phyloP scores from a whole-genome alignment of 2,329 filamentous ascomycete species.

The Nigrospora osmanthi region DNA sequence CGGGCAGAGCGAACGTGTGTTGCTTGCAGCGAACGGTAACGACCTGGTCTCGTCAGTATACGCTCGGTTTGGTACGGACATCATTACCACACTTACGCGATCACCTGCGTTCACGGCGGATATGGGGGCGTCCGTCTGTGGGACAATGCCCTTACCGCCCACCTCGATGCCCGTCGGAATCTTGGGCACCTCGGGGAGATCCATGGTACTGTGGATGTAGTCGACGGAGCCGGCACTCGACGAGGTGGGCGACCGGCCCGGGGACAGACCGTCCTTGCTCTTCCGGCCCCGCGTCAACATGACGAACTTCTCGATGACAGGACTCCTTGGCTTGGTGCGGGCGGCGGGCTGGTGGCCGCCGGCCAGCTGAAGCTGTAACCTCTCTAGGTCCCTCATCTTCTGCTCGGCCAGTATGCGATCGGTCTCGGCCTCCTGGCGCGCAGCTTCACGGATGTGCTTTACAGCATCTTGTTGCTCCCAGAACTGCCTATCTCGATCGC shows the following conservation, averaged over 20 bases:
- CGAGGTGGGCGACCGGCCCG: constrained; percentile 22
- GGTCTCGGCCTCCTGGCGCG: constrained; percentile 37
- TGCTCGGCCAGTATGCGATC: constrained; percentile 41
- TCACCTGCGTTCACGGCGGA: constrained; percentile 77
- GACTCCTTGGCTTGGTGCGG: constrained; percentile 24
- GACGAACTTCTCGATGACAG: constrained; percentile 40
- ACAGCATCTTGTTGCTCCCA: constrained; percentile 16
- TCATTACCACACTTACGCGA: constrained; percentile 49
- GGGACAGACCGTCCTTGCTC: constrained; percentile 26
- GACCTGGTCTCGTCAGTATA: constrained; percentile 34
- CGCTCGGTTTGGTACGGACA: constrained; percentile 2
- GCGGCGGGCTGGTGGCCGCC: constrained; percentile 19
- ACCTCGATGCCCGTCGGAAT: constrained; percentile 26
- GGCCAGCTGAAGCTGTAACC: constrained; percentile 34
- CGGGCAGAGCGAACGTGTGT: constrained; percentile 60
- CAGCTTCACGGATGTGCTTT: constrained; percentile 27
- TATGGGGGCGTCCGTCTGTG: constrained; percentile 63
- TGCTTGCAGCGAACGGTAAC: constrained; percentile 69
- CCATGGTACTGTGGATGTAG: constrained; percentile 12
- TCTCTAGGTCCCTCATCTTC: constrained; percentile 38
- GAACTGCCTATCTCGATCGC: constrained; percentile 9
- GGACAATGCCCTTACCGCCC: constrained; percentile 38
- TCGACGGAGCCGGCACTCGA: constrained; percentile 21
- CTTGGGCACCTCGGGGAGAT: constrained; percentile 11
- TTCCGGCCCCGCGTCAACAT: constrained; percentile 35